Evolutionary conservation across 192 early-diverging fungal genomes (phyloP).

Genomic region (Geranomyces michiganensis): DNA sequence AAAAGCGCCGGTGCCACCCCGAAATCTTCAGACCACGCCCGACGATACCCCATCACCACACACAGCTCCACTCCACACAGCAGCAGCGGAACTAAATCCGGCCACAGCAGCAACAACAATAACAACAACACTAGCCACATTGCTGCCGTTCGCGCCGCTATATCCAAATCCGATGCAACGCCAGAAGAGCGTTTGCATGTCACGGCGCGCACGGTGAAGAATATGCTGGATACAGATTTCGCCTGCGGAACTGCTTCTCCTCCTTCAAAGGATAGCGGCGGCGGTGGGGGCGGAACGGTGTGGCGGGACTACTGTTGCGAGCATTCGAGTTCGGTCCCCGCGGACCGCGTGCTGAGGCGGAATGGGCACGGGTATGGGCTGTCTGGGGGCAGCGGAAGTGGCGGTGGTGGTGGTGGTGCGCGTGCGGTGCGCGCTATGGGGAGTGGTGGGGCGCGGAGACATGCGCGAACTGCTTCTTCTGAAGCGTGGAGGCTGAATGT

Average conservation of each 20-base stretch:
- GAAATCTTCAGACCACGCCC: not conserved
- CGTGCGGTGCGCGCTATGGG: not conserved
- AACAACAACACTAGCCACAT: too few relatives aligned
- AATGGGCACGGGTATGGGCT: not conserved
- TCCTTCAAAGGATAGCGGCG: not conserved
- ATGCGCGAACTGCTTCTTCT: not conserved
- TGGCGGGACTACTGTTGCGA: slow-evolving; percentile 2
- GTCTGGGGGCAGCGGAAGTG: not conserved
- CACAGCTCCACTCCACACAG: too few relatives aligned
- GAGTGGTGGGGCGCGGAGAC: not conserved
- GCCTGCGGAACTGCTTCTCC: not conserved
- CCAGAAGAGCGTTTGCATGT: slow-evolving; percentile 7
- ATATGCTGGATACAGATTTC: slow-evolving; percentile 6
- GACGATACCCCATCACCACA: not conserved
- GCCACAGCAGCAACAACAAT: not conserved
- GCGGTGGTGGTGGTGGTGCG: not conserved
- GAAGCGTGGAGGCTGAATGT: slow-evolving; percentile 9
- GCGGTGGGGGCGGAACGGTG: not conserved
- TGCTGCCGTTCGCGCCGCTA: slow-evolving; percentile 10
- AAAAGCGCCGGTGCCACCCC: not conserved
- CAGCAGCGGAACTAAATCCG: not conserved
- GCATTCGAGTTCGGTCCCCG: not conserved
- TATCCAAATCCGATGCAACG: not conserved
- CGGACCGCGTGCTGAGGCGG: not conserved
- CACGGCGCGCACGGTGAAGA: slow-evolving; percentile 1